Evolutionary conservation across 2,329 filamentous ascomycete genomes (phyloP).

Genomic region (Ophiostoma fasciatum): DNA sequence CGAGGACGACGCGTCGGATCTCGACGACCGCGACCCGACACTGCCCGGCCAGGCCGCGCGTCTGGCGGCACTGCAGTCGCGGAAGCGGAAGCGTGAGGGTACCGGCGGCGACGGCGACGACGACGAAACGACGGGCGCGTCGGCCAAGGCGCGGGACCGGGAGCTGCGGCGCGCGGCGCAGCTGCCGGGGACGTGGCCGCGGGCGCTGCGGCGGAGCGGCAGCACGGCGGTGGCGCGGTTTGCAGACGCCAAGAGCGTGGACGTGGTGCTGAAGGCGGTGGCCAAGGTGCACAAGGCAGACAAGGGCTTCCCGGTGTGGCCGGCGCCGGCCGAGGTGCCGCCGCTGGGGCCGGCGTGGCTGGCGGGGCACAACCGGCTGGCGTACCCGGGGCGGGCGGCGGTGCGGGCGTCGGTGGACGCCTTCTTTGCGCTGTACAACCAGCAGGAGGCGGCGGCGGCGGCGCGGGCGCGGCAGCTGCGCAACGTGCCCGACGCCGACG

Average conservation of each 20-base stretch:
- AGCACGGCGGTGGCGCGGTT: conserved; percentile 69
- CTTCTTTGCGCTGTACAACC: conserved; percentile 74
- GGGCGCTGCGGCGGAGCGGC: conserved; percentile 55
- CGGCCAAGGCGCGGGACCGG: conserved; percentile 9
- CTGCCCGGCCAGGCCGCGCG: conserved; percentile 30
- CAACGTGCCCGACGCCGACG: conserved; percentile 81
- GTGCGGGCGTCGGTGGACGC: conserved; percentile 67
- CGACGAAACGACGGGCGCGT: background rate
- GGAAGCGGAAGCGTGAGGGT: conserved; percentile 34
- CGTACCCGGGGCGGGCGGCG: conserved; percentile 50
- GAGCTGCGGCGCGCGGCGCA: conserved; percentile 1
- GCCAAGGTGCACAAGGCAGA: conserved; percentile 45
- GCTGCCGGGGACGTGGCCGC: conserved; percentile 60
- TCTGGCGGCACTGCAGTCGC: conserved; percentile 24
- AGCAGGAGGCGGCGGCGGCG: conserved; percentile 48
- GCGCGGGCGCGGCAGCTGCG: conserved; percentile 50
- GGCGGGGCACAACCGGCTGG: conserved; percentile 53
- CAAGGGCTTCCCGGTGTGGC: conserved; percentile 22
- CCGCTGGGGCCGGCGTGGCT: conserved; percentile 41
- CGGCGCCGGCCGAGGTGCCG: conserved; percentile 25
- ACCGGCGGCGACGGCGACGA: conserved; percentile 10
- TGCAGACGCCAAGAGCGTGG: conserved; percentile 67
- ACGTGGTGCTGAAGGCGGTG: conserved; percentile 61
- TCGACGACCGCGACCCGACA: conserved; percentile 9
- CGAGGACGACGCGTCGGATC: background rate